Percentiles rank a stretch among this genome's conserved stretches.
phyloP scores from a whole-genome alignment of 441 rosid species.

The Dalechampia spathulata region DNA sequence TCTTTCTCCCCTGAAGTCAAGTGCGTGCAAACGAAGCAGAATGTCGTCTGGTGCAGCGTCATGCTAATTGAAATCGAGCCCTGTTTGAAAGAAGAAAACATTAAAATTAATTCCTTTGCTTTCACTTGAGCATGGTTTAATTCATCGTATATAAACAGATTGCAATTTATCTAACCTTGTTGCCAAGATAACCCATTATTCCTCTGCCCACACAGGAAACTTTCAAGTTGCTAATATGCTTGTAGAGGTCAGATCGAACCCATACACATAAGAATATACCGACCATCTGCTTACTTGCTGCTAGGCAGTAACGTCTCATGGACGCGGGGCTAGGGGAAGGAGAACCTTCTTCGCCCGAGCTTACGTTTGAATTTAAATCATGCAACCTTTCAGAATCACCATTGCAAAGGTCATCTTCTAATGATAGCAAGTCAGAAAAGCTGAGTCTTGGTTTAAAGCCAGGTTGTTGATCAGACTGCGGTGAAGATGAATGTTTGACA shows the following conservation, averaged over 20 bases:
- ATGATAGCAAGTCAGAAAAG: constrained; percentile 45
- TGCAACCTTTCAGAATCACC: background rate
- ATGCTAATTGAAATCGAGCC: constrained; percentile 91
- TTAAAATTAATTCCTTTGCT: too few relatives aligned
- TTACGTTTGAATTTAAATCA: too few relatives aligned
- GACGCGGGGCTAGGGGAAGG: constrained; percentile 17
- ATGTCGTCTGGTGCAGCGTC: constrained; percentile 55
- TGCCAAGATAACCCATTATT: constrained; percentile 95
- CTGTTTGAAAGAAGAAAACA: constrained; percentile 23
- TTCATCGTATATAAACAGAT: background rate
- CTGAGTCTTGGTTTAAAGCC: constrained; percentile 30
- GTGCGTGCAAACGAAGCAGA: constrained; percentile 92
- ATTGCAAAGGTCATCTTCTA: constrained; percentile 35
- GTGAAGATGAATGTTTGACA: constrained; percentile 5
- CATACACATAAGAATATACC: constrained; percentile 84
- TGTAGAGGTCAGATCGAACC: constrained; percentile 63
- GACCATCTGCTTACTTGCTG: constrained; percentile 95
- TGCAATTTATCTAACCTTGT: constrained; percentile 53
- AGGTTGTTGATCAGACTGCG: constrained; percentile 18
- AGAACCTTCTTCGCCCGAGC: constrained; percentile 21
- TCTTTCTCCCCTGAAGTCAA: constrained; percentile 90
- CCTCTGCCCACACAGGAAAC: constrained; percentile 96
- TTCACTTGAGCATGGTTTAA: too few relatives aligned
- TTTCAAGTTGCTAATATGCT: constrained; percentile 49
- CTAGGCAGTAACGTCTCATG: constrained; percentile 44